A percentile compares a stretch with the other conserved stretches of the same genome.
Conservation (phyloP, 2,329 filamentous ascomycete genomes). For the Didymella segeticola region DNA sequence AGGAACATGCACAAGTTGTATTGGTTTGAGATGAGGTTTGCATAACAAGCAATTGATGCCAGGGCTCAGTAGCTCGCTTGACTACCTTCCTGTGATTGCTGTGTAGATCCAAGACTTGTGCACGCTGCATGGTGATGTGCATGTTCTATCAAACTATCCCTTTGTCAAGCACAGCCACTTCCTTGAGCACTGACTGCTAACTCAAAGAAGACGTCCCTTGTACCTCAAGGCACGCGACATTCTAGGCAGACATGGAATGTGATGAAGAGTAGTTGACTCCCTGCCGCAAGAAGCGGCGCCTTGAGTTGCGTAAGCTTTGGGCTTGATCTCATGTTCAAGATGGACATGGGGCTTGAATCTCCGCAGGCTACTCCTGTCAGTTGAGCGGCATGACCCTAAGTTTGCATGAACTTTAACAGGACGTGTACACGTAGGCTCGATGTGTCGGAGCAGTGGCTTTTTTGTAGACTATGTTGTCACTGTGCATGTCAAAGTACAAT, state of each 20-base stretch:
- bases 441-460: constrained; percentile 1
- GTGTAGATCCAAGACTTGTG: constrained; percentile 2
- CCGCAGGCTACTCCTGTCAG: constrained; percentile 6
- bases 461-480: background rate
- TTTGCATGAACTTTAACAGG: background rate
- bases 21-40: background rate
- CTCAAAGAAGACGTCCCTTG: background rate
- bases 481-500: background rate
- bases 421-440: constrained; percentile 4
- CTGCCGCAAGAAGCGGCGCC: background rate
- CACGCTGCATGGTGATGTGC: constrained; percentile 6
- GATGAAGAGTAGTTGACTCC: too few species aligned
- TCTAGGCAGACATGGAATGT: too few species aligned
- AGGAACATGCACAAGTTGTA: background rate
- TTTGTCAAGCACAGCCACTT: constrained; percentile 9
- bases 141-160: background rate
- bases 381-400: background rate
- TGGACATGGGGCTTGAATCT: background rate
- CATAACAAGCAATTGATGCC: background rate
- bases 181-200: constrained; percentile 2
- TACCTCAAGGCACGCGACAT: background rate
- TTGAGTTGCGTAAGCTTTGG: background rate
- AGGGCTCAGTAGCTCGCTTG: background rate
- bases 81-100: background rate
- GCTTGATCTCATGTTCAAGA: background rate